A percentile compares a stretch with the other conserved stretches of the same genome.
These are phyloP conservation scores for Geranomyces michiganensis DNA, from an alignment of 192 early-diverging fungal genomes.

Conservation along the genomic window DNA sequence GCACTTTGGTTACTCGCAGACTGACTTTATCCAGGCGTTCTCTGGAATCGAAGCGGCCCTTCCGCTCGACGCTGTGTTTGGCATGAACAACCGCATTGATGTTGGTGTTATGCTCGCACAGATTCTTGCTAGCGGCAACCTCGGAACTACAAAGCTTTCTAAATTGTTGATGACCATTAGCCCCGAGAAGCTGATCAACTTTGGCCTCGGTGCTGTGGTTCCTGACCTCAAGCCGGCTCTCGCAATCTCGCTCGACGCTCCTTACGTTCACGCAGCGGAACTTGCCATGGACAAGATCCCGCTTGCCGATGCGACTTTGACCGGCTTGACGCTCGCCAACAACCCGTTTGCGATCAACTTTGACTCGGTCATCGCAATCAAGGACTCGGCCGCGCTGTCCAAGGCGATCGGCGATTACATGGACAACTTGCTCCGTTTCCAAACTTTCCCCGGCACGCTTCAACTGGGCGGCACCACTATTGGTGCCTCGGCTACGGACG, in stretches of 20 bases:
- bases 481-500: slow-evolving; percentile 13
- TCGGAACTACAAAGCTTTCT: slow-evolving; percentile 1
- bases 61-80: slow-evolving; percentile 21
- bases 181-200: slow-evolving; percentile 13
- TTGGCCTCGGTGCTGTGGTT: slow-evolving; percentile 20
- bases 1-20: slow-evolving; percentile 17
- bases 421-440: not conserved
- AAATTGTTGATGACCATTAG: not conserved
- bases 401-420: slow-evolving; percentile 18
- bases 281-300: slow-evolving; percentile 21
- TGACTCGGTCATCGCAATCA: slow-evolving; percentile 13
- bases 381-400: slow-evolving; percentile 25
- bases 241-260: slow-evolving; percentile 16
- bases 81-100: slow-evolving; percentile 4
- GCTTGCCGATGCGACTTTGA: slow-evolving; percentile 9
- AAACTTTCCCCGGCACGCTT: slow-evolving; percentile 27
- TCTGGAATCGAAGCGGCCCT: slow-evolving; percentile 18
- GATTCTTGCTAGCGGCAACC: not conserved
- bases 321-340: slow-evolving; percentile 3
- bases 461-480: slow-evolving; percentile 9
- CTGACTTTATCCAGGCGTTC: slow-evolving; percentile 30
- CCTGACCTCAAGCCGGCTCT: slow-evolving; percentile 20
- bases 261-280: slow-evolving; percentile 7
- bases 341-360: slow-evolving; percentile 9
- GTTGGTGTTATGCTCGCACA: slow-evolving; percentile 18